Evolutionary conservation across 495 filamentous ascomycete species (phyloP).

Genomic region (Xylaria castorea): DNA sequence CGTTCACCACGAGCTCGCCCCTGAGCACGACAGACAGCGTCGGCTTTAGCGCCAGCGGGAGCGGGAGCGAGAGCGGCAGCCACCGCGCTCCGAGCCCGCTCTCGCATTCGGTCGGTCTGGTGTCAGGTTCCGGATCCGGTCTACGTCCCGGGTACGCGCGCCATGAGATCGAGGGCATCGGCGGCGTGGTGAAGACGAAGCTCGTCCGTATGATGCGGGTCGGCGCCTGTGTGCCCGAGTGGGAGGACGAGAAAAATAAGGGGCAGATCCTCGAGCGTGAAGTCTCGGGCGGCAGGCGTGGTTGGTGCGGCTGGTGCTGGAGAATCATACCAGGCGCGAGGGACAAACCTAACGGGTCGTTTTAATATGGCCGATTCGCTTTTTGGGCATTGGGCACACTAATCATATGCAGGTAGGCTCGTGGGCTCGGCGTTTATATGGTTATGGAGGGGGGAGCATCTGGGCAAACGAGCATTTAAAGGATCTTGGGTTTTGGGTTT

Average conservation of each 20-base stretch:
- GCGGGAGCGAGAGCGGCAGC: constrained; percentile 26
- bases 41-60: constrained; percentile 32
- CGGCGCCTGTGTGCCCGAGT: constrained; percentile 81
- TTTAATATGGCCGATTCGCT: constrained; percentile 10
- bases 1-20: constrained; percentile 39
- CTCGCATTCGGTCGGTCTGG: constrained; percentile 1
- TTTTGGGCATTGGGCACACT: background rate
- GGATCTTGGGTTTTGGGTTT: constrained; percentile 29
- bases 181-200: constrained; percentile 83
- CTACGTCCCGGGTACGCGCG: constrained; percentile 72
- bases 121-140: constrained; percentile 1
- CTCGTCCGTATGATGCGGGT: constrained; percentile 75
- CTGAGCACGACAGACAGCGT: constrained; percentile 13
- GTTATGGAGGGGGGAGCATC: constrained; percentile 14
- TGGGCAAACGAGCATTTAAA: constrained; percentile 12
- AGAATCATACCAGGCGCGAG: constrained; percentile 59
- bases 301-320: constrained; percentile 73
- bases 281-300: constrained; percentile 59
- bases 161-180: constrained; percentile 88
- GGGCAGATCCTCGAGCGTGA: constrained; percentile 63
- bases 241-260: constrained; percentile 75
- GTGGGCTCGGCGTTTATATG: constrained; percentile 13
- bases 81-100: constrained; percentile 49
- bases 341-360: constrained; percentile 32
- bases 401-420: background rate